Evolutionary conservation across 371 early-diverging fungal species (phyloP), one percentile per base, ranked within the genome.

Genomic region (Mucor mucedo): DNA sequence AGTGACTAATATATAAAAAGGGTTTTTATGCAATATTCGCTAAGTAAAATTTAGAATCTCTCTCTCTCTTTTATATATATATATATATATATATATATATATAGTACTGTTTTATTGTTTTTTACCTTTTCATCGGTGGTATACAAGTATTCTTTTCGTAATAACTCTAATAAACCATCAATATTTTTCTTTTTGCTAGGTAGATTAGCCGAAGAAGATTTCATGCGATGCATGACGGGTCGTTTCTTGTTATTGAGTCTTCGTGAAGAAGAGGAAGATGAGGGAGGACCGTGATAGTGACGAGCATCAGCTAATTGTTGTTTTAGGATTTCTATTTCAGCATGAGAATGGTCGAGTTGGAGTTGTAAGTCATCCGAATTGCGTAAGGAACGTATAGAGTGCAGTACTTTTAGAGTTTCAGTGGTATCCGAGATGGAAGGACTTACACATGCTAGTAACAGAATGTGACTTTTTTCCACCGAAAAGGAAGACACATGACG

Each of bases 381-480:
- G 21, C 21, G 21, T 21, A 21, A 21, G 21, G 21, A 21, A 21
- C 21, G 21, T 21, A 21, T 21, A 1, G 21, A 21, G 21, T 21
- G 21, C 21, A 21, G 21, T 21, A 21, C 67, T 68, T 91, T 94
- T 55, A 77, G 68, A 21, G 98, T 94, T 72, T 99, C 98, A 33
- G 86, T 79, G 62, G 89, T 82, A 76, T 92, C 89, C 39, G 64
- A 60, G 38, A 85, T 86, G 21, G 86, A 80, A 0, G 93, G 87
- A 52, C 88, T 86, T 2, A 95, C 85, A 76, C 96, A 96, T 3
- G 95, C 95, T 32, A 97, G 77, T 93, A 96, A 91, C 29, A 96
- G 72, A 0, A 94, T 91, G 55, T 91, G 85, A 54, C 91, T 84
- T 62, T 93, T 95, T 13, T 96, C 96, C 96, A 35, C 97, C 62